Conservation (phyloP, 441 rosid species). For the Lagerstroemia fauriei region DNA sequence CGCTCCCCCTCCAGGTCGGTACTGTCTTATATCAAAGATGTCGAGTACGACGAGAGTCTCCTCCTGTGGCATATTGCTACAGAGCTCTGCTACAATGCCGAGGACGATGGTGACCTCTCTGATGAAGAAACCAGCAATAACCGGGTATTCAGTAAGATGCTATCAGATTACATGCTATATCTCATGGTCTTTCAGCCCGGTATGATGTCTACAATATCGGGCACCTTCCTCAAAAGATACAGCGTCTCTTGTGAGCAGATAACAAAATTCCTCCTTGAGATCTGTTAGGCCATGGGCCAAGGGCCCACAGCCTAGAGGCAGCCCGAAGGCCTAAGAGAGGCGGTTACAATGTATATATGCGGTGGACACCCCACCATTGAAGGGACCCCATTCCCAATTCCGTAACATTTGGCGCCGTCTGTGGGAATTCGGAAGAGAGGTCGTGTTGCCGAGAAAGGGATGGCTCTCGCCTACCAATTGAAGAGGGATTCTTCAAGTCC, state of each 20-base stretch:
- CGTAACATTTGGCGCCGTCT: too few species aligned
- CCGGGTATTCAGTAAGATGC: conserved; percentile 43
- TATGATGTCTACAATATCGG: conserved; percentile 59
- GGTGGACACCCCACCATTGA: too few species aligned
- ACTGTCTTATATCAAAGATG: neutral
- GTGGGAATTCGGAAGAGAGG: too few species aligned
- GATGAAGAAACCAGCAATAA: neutral
- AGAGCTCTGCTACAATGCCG: conserved; percentile 48
- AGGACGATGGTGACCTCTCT: neutral
- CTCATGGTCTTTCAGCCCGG: conserved; percentile 55
- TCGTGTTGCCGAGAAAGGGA: too few species aligned
- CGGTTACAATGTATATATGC: too few species aligned
- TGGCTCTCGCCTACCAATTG: too few species aligned
- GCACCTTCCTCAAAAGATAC: conserved; percentile 47
- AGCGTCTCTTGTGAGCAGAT: conserved; percentile 50
- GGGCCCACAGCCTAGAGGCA: too few species aligned
- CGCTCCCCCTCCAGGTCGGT: too few species aligned
- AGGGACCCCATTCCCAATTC: too few species aligned
- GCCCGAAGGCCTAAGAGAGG: conserved; percentile 8
- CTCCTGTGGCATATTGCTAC: conserved; percentile 66
- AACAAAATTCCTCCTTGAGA: neutral
- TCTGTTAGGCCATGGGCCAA: too few species aligned
- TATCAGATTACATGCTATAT: conserved; percentile 63
- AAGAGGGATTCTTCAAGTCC: too few species aligned
- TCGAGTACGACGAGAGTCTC: conserved; percentile 58